Percentiles rank a stretch among this genome's conserved stretches.
Evolutionary conservation across 805 yeast species (phyloP).

Genomic region (Saturnispora gosingensis): DNA sequence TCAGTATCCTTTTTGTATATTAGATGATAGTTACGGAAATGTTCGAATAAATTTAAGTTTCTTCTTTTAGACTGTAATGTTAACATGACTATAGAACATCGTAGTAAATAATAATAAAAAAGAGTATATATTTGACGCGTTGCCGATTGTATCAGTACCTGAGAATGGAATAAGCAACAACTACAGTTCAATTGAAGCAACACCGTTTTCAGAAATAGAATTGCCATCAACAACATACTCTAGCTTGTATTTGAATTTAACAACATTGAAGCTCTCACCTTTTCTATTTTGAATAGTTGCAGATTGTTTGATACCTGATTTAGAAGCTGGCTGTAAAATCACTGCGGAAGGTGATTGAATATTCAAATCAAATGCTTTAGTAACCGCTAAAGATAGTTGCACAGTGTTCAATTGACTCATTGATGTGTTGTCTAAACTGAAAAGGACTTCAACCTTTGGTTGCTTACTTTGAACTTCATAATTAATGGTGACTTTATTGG

Average conservation of each 20-base stretch:
- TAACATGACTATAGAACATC: not conserved
- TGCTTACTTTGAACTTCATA: conserved; percentile 16
- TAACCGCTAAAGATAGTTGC: conserved; percentile 28
- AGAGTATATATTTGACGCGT: not conserved
- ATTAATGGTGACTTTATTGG: conserved; percentile 19
- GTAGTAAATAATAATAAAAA: not conserved
- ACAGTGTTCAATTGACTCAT: conserved; percentile 44
- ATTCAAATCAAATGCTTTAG: conserved; percentile 24
- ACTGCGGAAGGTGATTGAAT: conserved; percentile 23
- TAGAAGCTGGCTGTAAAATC: conserved; percentile 11
- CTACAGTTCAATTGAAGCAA: conserved; percentile 23
- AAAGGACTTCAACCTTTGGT: conserved; percentile 14
- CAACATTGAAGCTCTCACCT: conserved; percentile 9
- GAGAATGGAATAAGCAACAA: not conserved
- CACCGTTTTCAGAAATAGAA: conserved; percentile 49
- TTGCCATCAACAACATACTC: conserved; percentile 42
- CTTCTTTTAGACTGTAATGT: not conserved
- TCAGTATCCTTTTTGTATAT: not conserved
- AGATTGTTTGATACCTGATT: conserved; percentile 21
- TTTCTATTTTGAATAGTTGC: conserved; percentile 17
- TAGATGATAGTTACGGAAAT: not conserved
- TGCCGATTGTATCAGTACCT: not conserved
- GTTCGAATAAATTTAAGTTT: not conserved
- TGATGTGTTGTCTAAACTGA: conserved; percentile 21
- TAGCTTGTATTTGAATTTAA: conserved; percentile 72